phyloP scores from a whole-genome alignment of 305 asterid genomes.

The Plantago coronopus region DNA sequence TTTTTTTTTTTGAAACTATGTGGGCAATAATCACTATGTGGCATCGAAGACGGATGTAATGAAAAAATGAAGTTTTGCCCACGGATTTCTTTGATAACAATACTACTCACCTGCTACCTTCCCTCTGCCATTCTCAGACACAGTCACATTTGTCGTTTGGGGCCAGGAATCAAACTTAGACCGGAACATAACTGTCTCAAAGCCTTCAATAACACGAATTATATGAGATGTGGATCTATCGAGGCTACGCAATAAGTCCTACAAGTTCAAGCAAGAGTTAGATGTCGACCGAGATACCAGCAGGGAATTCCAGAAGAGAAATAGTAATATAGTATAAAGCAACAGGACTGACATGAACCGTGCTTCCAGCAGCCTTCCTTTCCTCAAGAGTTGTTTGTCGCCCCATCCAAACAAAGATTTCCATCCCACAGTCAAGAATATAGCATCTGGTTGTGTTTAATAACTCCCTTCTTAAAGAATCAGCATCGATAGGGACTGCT shows the following conservation, averaged over 20 bases:
- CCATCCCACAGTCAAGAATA: conserved; percentile 62
- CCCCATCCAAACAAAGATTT: conserved; percentile 85
- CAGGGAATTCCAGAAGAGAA: conserved; percentile 11
- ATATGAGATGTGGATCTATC: conserved; percentile 42
- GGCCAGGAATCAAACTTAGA: conserved; percentile 82
- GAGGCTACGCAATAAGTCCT: conserved; percentile 41
- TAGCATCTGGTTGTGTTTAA: conserved; percentile 72
- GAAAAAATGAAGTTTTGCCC: no score
- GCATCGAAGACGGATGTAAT: no score
- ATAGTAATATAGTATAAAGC: conserved; percentile 16
- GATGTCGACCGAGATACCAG: conserved; percentile 11
- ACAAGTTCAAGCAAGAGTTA: conserved; percentile 5
- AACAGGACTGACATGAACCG: conserved; percentile 59
- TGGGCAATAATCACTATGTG: no score
- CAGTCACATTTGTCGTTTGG: conserved; percentile 44
- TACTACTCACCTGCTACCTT: conserved; percentile 76
- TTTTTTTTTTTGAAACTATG: no score
- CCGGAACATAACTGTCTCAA: conserved; percentile 63
- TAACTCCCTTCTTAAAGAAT: conserved; percentile 55
- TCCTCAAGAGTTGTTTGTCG: conserved; percentile 64
- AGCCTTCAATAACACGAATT: conserved; percentile 70
- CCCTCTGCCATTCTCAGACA: conserved; percentile 82
- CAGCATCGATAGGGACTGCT: conserved; percentile 39
- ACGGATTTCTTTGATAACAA: no score
- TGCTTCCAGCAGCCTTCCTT: conserved; percentile 64